Conservation (phyloP, 805 yeast genomes). For the Candida pseudofarinosa region DNA sequence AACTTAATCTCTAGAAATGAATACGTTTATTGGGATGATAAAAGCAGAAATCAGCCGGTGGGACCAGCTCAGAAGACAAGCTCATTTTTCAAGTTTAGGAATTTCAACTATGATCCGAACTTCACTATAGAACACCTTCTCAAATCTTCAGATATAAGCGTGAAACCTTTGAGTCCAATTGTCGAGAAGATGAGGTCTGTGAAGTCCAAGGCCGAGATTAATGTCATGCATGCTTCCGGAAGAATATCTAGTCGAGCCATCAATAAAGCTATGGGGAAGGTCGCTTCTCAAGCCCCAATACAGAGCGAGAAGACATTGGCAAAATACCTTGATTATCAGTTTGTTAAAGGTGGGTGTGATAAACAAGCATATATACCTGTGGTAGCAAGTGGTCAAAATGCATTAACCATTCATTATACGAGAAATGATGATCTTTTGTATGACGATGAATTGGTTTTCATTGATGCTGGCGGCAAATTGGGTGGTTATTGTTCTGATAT, state of each 20-base stretch:
- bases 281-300: slow-evolving; percentile 43
- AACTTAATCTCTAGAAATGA: slow-evolving; percentile 47
- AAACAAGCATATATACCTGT: slow-evolving; percentile 91
- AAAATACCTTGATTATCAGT: slow-evolving; percentile 76
- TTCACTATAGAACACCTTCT: slow-evolving; percentile 17
- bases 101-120: slow-evolving; percentile 5
- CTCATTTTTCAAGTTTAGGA: slow-evolving; percentile 14
- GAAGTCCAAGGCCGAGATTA: slow-evolving; percentile 74
- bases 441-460: slow-evolving; percentile 77
- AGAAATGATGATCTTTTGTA: slow-evolving; percentile 80
- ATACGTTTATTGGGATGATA: slow-evolving; percentile 54
- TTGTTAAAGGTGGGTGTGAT: slow-evolving; percentile 85
- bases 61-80: slow-evolving; percentile 11
- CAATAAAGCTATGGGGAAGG: slow-evolving; percentile 71
- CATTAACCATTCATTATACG: slow-evolving; percentile 89
- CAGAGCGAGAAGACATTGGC: slow-evolving; percentile 73
- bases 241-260: slow-evolving; percentile 78
- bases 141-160: slow-evolving; percentile 28
- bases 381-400: slow-evolving; percentile 89
- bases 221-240: slow-evolving; percentile 78
- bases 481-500: slow-evolving; percentile 97
- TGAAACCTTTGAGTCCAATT: slow-evolving; percentile 40
- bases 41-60: slow-evolving; percentile 7
- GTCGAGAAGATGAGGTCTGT: slow-evolving; percentile 54
- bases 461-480: slow-evolving; percentile 90